Evolutionary conservation across 2,329 filamentous ascomycete species (phyloP).

Genomic region (Escovopsis sp.): DNA sequence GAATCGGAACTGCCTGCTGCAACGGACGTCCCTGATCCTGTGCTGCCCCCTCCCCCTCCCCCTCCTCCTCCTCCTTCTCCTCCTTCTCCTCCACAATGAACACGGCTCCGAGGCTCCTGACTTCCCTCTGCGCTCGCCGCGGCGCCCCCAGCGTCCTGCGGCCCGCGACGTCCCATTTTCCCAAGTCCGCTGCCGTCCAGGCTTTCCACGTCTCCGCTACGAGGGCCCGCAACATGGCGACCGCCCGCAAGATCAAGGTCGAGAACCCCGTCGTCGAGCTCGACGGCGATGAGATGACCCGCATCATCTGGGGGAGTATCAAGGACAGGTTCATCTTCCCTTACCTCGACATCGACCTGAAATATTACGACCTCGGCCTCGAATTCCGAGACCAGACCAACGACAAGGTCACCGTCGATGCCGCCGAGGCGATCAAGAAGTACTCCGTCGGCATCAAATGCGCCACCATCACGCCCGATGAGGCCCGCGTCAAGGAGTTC

Average conservation of each 20-base stretch:
- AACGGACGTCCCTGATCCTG: neutral
- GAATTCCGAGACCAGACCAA: conserved; percentile 92
- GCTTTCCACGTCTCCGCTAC: conserved; percentile 54
- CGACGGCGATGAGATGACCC: conserved; percentile 91
- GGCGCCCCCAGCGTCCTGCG: conserved; percentile 12
- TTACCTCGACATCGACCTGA: conserved; percentile 92
- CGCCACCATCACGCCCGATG: conserved; percentile 96
- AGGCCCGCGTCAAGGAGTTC: conserved; percentile 92
- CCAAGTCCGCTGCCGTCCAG: conserved; percentile 23
- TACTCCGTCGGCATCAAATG: conserved; percentile 98
- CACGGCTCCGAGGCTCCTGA: conserved; percentile 16
- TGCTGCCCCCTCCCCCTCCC: neutral
- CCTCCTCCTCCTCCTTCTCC: neutral
- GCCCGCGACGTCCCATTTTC: conserved; percentile 24
- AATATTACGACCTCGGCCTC: conserved; percentile 92
- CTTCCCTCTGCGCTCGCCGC: conserved; percentile 15
- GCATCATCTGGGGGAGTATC: conserved; percentile 98
- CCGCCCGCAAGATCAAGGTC: conserved; percentile 84
- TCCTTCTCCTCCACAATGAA: conserved; percentile 10
- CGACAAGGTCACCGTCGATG: conserved; percentile 89
- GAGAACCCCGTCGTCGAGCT: conserved; percentile 98
- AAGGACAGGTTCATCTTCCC: conserved; percentile 98
- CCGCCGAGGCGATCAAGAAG: conserved; percentile 96
- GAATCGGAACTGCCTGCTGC: neutral
- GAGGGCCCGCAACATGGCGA: conserved; percentile 48